These are phyloP conservation scores for Aspergillus pseudotamarii DNA, from an alignment of 2,329 filamentous ascomycete genomes.

Conservation along the genomic window DNA sequence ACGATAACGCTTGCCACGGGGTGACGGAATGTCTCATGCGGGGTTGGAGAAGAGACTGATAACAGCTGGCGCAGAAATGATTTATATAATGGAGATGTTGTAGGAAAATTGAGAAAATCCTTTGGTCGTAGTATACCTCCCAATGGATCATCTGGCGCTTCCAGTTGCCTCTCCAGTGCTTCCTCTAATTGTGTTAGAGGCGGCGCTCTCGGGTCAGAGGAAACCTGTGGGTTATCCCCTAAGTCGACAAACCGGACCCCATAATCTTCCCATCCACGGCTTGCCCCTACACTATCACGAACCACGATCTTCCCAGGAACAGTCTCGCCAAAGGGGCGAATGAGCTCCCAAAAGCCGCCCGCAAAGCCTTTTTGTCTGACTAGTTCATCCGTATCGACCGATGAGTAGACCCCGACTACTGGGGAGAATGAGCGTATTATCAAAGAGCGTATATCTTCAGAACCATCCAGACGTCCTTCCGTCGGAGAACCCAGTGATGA, in stretches of 20 bases:
- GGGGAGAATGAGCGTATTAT: constrained; percentile 86
- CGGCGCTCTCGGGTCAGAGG: constrained; percentile 39
- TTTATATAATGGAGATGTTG: constrained; percentile 78
- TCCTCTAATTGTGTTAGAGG: constrained; percentile 69
- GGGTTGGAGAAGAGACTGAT: constrained; percentile 74
- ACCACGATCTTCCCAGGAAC: constrained; percentile 87
- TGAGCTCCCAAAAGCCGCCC: constrained; percentile 77
- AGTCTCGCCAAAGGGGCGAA: constrained; percentile 88
- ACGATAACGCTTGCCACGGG: constrained; percentile 93
- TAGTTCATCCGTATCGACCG: constrained; percentile 79
- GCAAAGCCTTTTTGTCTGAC: constrained; percentile 81
- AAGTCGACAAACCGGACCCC: constrained; percentile 81
- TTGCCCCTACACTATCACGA: constrained; percentile 84
- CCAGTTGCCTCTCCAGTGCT: constrained; percentile 77
- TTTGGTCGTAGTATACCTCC: constrained; percentile 31
- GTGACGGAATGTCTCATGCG: constrained; percentile 92
- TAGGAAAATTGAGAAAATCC: constrained; percentile 33
- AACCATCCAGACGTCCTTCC: constrained; percentile 55
- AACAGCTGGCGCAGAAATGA: constrained; percentile 82
- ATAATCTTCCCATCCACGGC: constrained; percentile 84
- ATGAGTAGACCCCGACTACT: constrained; percentile 84
- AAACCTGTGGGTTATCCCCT: constrained; percentile 44
- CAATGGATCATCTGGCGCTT: constrained; percentile 67
- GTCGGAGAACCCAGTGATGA: constrained; percentile 50
- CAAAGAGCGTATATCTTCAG: constrained; percentile 63